Evolutionary conservation across 2,329 filamentous ascomycete genomes (phyloP).

Genomic region (Aspergillus pseudoterreus): DNA sequence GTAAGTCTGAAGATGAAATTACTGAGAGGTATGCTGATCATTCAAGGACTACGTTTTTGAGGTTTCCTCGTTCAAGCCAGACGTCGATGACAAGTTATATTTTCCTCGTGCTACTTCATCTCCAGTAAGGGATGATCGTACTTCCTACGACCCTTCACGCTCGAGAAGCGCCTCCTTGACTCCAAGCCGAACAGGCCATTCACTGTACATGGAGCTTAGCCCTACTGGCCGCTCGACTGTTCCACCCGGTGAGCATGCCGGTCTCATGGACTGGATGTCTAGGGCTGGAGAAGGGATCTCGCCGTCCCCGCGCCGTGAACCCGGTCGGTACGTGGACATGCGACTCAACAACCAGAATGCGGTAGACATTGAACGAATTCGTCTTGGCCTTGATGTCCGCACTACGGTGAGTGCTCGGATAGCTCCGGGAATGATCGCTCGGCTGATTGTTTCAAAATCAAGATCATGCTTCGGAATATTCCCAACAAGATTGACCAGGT

Average conservation of each 20-base stretch:
- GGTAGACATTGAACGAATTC: slow-evolving; percentile 44
- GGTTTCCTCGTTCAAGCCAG: slow-evolving; percentile 28
- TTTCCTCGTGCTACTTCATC: slow-evolving; percentile 10
- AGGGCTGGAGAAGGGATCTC: slow-evolving; percentile 26
- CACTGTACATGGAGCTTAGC: slow-evolving; percentile 32
- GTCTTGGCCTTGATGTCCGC: slow-evolving; percentile 65
- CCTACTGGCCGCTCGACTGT: slow-evolving; percentile 40
- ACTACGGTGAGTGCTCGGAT: slow-evolving; percentile 60
- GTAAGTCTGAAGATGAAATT: slow-evolving; percentile 21
- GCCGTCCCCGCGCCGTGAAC: slow-evolving; percentile 26
- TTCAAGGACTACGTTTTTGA: slow-evolving; percentile 29
- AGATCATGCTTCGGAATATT: slow-evolving; percentile 95
- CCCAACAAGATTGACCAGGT: slow-evolving; percentile 78
- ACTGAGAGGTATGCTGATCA: not conserved
- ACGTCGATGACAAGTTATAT: slow-evolving; percentile 20
- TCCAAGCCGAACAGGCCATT: slow-evolving; percentile 11
- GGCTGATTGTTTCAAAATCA: not conserved
- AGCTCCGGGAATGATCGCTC: not conserved
- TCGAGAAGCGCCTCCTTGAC: slow-evolving; percentile 14
- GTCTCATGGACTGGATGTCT: slow-evolving; percentile 30
- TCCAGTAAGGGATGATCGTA: slow-evolving; percentile 13
- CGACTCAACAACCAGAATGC: slow-evolving; percentile 40
- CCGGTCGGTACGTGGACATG: slow-evolving; percentile 23
- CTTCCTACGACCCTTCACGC: slow-evolving; percentile 14
- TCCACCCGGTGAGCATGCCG: slow-evolving; percentile 31